These are phyloP conservation scores for Fraxinus floribunda DNA, from an alignment of 305 asterid genomes.

Conservation along the genomic window DNA sequence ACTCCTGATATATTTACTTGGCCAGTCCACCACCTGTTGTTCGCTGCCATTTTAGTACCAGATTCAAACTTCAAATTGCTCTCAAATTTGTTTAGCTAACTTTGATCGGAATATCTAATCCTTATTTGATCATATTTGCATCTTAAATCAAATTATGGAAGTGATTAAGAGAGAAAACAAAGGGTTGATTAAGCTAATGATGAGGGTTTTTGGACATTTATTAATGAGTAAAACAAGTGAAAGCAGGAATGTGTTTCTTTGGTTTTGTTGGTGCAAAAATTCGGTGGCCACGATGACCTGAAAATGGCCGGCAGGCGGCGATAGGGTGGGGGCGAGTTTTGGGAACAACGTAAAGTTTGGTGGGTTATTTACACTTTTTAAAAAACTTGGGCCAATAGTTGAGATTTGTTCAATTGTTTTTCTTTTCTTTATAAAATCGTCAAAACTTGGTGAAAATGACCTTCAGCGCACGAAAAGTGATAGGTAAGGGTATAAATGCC, in stretches of 20 bases:
- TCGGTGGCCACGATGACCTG: no score
- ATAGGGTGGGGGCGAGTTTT: no score
- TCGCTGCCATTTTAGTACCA: slow-evolving; percentile 28
- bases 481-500: no score
- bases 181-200: background rate
- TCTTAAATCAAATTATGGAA: slow-evolving; percentile 7
- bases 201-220: background rate
- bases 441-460: no score
- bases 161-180: background rate
- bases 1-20: slow-evolving; percentile 42
- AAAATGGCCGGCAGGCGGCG: no score
- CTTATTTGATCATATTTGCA: slow-evolving; percentile 6
- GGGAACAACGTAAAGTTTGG: no score
- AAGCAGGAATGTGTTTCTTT: background rate
- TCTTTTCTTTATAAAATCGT: no score
- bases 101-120: background rate
- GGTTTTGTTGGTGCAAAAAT: slow-evolving; percentile 12
- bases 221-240: background rate
- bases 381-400: no score
- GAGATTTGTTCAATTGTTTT: no score
- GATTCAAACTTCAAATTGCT: background rate
- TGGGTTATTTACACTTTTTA: no score
- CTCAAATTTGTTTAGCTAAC: background rate
- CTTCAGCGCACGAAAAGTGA: no score
- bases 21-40: slow-evolving; percentile 46